These are phyloP conservation scores for Tremellales sp. DNA, from an alignment of 1,284 basidiomycete species.

Conservation along the genomic window DNA sequence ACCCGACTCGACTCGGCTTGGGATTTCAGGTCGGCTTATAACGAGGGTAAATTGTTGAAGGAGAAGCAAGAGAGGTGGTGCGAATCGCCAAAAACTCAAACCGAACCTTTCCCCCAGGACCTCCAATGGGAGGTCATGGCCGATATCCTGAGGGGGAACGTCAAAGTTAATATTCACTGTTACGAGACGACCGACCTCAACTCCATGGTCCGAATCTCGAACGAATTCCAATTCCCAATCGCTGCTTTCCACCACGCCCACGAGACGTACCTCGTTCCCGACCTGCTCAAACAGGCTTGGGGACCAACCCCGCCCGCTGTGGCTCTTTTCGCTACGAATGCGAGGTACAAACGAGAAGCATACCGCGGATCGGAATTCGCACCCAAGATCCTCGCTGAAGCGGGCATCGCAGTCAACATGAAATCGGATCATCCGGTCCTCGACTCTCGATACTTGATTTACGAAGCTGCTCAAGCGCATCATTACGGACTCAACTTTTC, in stretches of 20 bases:
- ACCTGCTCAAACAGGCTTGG: conserved; percentile 67
- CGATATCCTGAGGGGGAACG: conserved; percentile 66
- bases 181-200: conserved; percentile 77
- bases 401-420: conserved; percentile 64
- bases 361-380: conserved; percentile 83
- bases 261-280: conserved; percentile 79
- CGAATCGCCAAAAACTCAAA: conserved; percentile 52
- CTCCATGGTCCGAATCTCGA: conserved; percentile 57
- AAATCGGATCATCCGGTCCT: conserved; percentile 67
- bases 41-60: conserved; percentile 69
- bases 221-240: conserved; percentile 68
- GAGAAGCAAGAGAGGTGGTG: conserved; percentile 66
- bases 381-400: conserved; percentile 69
- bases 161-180: conserved; percentile 72
- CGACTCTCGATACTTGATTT: conserved; percentile 71
- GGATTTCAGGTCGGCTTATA: conserved; percentile 61
- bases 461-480: conserved; percentile 83
- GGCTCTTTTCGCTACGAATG: conserved; percentile 67
- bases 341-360: conserved; percentile 35
- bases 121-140: conserved; percentile 80
- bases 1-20: conserved; percentile 58
- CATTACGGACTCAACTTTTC: conserved; percentile 56
- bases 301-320: conserved; percentile 61
- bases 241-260: conserved; percentile 83
- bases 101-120: conserved; percentile 63